Evolutionary conservation across 306 rosid genomes (phyloP), one percentile per base, ranked within the genome.

Genomic region (Styphnolobium japonicum): DNA sequence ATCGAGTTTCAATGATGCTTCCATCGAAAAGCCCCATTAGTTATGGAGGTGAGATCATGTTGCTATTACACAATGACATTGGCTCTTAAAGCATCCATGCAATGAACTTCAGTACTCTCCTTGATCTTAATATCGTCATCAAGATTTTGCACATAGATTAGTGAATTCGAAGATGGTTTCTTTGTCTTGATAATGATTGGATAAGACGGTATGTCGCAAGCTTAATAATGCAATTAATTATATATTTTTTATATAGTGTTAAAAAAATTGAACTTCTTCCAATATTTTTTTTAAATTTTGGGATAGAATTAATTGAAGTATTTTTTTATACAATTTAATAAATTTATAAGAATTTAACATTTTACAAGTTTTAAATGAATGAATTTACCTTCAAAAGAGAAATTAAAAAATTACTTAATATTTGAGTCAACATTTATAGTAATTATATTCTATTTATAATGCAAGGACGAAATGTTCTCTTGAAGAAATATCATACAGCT

Each of bases 61-160:
- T 82, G 80, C 85, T 86, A 63, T 82, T 86, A 64, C 85, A 86
- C 86, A 86, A 64, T 79, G 86, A 86, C 89, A 79, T 82, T 86
- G 80, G 52, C 86, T 75, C 89, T 82, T 86, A 82, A 86, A 82
- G 84, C 60, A 46, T 75, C 80, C 86, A 86, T 86, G 84, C 86
- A 79, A 56, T 86, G 80, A 79, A 82, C 65, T 75, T 74, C 84
- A 60, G 31, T 16, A 78, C 42, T 73, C 80, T 58, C 75, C 81
- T 51, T 0, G 22, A 73, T 85, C 81, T 66, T 56, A 43, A 46
- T 64, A 64, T 85, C 82, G 53, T 79, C 82, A 82, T 56, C 82
- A 39, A 69, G 57, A 61, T 85, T 78, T 34, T 75, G 42, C 43
- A 60, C 37, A 56, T 18, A 73, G 37, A 77, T 78, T 16, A 61